phyloP scores from a whole-genome alignment of 2,329 filamentous ascomycete species.

The Fusarium fracticaudum region DNA sequence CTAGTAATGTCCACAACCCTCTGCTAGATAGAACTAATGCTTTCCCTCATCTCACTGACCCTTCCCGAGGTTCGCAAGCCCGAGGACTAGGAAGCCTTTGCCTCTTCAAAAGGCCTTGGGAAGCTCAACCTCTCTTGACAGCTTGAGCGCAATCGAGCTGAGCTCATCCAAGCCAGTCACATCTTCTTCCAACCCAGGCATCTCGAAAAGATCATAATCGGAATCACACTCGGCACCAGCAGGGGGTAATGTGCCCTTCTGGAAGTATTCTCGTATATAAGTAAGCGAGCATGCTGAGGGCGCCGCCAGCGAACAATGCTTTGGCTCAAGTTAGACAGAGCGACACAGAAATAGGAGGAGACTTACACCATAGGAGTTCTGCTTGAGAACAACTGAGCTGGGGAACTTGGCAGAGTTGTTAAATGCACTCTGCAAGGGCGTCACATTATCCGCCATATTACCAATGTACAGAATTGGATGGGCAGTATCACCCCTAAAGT shows the following conservation, averaged over 20 bases:
- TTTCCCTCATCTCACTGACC: background rate
- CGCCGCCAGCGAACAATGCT: conserved; percentile 62
- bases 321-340: background rate
- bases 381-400: conserved; percentile 57
- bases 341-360: too few relatives aligned
- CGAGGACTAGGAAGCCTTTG: background rate
- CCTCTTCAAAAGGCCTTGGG: conserved; percentile 16
- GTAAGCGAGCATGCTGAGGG: conserved; percentile 56
- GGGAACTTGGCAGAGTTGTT: conserved; percentile 57
- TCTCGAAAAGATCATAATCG: conserved; percentile 55
- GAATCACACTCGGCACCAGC: conserved; percentile 57
- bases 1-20: background rate
- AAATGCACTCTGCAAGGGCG: conserved; percentile 56
- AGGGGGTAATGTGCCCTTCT: conserved; percentile 56
- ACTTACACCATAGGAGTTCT: conserved; percentile 62
- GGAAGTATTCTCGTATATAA: conserved; percentile 56
- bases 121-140: conserved; percentile 33
- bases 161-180: conserved; percentile 29
- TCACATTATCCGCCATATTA: conserved; percentile 58
- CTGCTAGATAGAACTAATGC: background rate
- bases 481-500: conserved; percentile 49
- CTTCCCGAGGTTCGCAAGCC: background rate
- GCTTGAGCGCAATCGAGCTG: conserved; percentile 16
- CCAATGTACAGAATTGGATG: conserved; percentile 58
- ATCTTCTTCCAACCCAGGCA: conserved; percentile 26